Evolutionary conservation across 495 filamentous ascomycete genomes (phyloP).

Genomic region (Tuber microsphaerosporum): DNA sequence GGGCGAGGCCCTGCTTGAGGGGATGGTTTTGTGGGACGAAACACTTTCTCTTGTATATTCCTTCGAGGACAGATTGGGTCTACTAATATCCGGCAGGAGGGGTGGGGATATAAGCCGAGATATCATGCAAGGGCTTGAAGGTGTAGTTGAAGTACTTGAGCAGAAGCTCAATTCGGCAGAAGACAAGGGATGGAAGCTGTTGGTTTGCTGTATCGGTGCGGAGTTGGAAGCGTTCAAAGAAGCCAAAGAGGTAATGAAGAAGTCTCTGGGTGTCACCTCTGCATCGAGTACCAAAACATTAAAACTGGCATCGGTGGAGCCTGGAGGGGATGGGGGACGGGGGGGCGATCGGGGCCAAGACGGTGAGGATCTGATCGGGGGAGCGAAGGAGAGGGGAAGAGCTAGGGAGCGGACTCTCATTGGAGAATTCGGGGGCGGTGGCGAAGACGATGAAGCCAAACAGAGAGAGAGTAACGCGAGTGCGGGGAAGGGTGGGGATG

Average conservation of each 20-base stretch:
- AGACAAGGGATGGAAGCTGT: constrained; percentile 70
- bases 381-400: not conserved
- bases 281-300: not conserved
- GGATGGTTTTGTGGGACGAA: constrained; percentile 70
- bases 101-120: constrained; percentile 26
- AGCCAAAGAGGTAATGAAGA: constrained; percentile 58
- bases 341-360: constrained; percentile 6
- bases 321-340: constrained; percentile 9
- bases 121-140: constrained; percentile 53
- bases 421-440: constrained; percentile 1
- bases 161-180: constrained; percentile 55
- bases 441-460: constrained; percentile 3
- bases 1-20: constrained; percentile 71
- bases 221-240: constrained; percentile 78
- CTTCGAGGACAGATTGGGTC: constrained; percentile 63
- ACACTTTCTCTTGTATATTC: constrained; percentile 56
- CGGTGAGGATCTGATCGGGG: not conserved
- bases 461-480: constrained; percentile 7
- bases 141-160: constrained; percentile 54
- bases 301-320: not conserved
- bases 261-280: constrained; percentile 44
- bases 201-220: constrained; percentile 80
- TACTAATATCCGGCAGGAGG: constrained; percentile 42
- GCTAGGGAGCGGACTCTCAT: not conserved
- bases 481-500: constrained; percentile 14